These are phyloP conservation scores for Salix viminalis DNA, from an alignment of 345 rosid genomes.

Conservation along the genomic window DNA sequence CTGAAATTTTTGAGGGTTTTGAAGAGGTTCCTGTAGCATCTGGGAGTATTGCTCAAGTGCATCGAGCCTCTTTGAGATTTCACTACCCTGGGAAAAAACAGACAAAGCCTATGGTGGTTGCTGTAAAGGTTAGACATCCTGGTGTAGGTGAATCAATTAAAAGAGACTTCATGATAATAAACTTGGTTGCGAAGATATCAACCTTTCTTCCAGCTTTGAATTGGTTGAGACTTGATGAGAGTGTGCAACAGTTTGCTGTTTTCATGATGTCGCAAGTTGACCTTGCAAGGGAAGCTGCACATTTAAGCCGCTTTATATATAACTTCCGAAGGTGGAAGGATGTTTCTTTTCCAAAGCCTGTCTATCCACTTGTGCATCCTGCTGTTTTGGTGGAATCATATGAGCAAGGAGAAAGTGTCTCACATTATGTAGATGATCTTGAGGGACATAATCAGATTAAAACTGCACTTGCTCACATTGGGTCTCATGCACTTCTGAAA, in stretches of 20 bases:
- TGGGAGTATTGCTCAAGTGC: slow-evolving; percentile 98
- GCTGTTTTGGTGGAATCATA: slow-evolving; percentile 92
- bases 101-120: slow-evolving; percentile 65
- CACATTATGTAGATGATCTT: slow-evolving; percentile 74
- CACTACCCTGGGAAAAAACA: slow-evolving; percentile 69
- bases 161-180: slow-evolving; percentile 81
- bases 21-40: slow-evolving; percentile 95
- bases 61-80: slow-evolving; percentile 74
- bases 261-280: slow-evolving; percentile 99
- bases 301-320: slow-evolving; percentile 82
- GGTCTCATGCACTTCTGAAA: slow-evolving; percentile 93
- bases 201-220: slow-evolving; percentile 67
- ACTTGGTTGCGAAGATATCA: slow-evolving; percentile 63
- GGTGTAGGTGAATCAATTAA: slow-evolving; percentile 88
- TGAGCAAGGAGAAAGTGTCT: slow-evolving; percentile 91
- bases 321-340: slow-evolving; percentile 89
- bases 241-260: slow-evolving; percentile 88
- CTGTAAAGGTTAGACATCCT: slow-evolving; percentile 98
- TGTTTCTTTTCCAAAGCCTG: slow-evolving; percentile 96
- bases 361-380: slow-evolving; percentile 92
- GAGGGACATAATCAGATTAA: slow-evolving; percentile 64
- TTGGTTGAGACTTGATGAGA: slow-evolving; percentile 95
- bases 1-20: slow-evolving; percentile 79
- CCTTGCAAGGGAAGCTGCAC: slow-evolving; percentile 99
- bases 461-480: slow-evolving; percentile 83